These are phyloP conservation scores for Neospermospora avenae DNA, from an alignment of 2,329 filamentous ascomycete species.

Conservation along the genomic window DNA sequence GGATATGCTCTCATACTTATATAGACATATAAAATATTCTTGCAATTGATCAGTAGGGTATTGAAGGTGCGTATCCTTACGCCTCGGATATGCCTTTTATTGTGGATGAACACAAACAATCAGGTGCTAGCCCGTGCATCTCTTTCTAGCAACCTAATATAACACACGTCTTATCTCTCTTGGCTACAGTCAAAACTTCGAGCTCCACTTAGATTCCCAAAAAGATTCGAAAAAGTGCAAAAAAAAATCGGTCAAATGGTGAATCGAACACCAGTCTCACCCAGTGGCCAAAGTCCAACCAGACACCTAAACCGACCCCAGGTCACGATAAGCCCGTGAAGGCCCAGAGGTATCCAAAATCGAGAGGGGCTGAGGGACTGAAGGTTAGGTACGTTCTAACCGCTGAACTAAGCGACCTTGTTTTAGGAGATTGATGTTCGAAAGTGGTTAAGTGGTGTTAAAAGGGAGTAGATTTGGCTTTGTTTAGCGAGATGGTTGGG, in stretches of 20 bases:
- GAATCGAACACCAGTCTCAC: neutral
- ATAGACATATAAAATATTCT: no score
- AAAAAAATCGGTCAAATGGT: neutral
- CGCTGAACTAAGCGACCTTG: neutral
- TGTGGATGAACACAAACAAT: no score
- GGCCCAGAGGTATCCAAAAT: conserved; percentile 1
- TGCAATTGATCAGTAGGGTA: no score
- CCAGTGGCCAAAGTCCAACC: neutral
- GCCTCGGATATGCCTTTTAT: no score
- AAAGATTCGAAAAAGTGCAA: neutral
- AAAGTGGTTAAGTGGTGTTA: neutral
- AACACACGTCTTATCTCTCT: no score
- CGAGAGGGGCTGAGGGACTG: neutral
- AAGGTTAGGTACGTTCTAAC: neutral
- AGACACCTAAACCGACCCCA: neutral
- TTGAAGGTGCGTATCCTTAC: no score
- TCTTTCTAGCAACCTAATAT: no score
- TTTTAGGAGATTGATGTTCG: neutral
- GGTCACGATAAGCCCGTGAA: conserved; percentile 3
- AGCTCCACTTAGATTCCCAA: neutral
- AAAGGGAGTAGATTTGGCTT: neutral
- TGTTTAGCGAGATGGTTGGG: neutral
- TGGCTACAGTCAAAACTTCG: neutral
- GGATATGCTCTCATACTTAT: no score
- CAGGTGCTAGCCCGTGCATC: no score